These are phyloP conservation scores for Tylopilus sp. DNA, from an alignment of 768 basidiomycete species.

Conservation along the genomic window DNA sequence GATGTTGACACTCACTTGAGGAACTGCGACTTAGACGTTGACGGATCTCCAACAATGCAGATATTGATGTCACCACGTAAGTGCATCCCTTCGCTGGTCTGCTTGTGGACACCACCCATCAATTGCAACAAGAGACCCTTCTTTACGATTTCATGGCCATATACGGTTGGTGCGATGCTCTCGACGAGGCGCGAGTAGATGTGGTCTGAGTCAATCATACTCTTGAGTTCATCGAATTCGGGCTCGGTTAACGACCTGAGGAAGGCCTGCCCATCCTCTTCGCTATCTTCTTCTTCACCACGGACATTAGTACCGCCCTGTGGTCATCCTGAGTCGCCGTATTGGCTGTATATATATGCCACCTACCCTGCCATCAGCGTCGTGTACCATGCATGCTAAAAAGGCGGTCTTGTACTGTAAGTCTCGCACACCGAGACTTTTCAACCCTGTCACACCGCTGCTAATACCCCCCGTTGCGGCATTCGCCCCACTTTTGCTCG, in stretches of 20 bases:
- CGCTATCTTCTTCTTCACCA: constrained; percentile 80
- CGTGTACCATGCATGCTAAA: constrained; percentile 95
- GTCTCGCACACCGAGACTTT: constrained; percentile 92
- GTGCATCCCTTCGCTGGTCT: constrained; percentile 94
- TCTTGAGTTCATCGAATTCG: constrained; percentile 91
- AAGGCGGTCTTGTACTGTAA: constrained; percentile 99
- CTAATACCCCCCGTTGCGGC: constrained; percentile 61
- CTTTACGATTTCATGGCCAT: constrained; percentile 98
- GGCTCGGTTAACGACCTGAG: constrained; percentile 86
- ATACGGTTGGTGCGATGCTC: constrained; percentile 96
- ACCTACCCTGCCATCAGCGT: constrained; percentile 83
- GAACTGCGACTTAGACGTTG: constrained; percentile 98
- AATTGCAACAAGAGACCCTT: constrained; percentile 94
- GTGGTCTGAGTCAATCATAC: constrained; percentile 92
- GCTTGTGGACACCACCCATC: constrained; percentile 98
- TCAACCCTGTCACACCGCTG: constrained; percentile 89
- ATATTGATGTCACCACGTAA: constrained; percentile 99
- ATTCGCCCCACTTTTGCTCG: constrained; percentile 59
- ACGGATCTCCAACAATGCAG: constrained; percentile 96
- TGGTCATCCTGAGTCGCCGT: background rate
- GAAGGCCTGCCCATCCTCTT: constrained; percentile 79
- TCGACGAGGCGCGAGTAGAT: constrained; percentile 93
- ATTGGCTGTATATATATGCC: background rate
- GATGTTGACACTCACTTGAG: constrained; percentile 66
- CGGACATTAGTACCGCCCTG: constrained; percentile 86